Base-by-base conservation (phyloP, 805 yeast species). In the Pichia cabralensis region DNA sequence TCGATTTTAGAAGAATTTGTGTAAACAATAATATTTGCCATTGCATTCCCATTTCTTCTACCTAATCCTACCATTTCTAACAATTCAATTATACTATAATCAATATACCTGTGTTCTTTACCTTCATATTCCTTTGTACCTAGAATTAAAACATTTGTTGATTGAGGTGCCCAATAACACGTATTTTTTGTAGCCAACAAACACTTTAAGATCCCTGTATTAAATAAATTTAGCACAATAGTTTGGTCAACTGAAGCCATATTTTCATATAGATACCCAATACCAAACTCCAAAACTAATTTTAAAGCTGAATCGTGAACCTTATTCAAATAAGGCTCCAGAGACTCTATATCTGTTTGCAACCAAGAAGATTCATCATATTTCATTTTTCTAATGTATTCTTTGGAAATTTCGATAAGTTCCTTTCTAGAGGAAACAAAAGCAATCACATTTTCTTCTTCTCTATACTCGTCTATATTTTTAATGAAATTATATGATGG, bases 51-150 rank as follows among this genome's bases (percentile, higher is more conserved):
- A 3, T 40, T 45, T 3, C 44, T 40, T 32, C 57, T 49, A 0
- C 68, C 59, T 26, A 60, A 50, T 2, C 75, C 72, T 38, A 78
- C 57, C 84, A 82, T 80, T 44, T 79, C 89, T 31, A 74, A 48
- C 1, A 83, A 26, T 9, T 74, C 79, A 40, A 65, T 69, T 18
- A 83, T 64, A 1, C 84, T 62, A 49, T 84, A 88, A 51, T 79
- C 82, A 28, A 76, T 53, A 42, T 69, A 72, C 22, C 88, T 59
- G 45, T 77, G 83, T 44, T 82, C 95, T 32, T 65, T 69, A 1
- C 83, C 89, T 29, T 83, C 92, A 48, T 63, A 80, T 14, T 56
- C 62, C 46, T 74, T 78, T 0, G 96, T 85, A 10, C 94, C 83
- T 37, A 79, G 50, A 5, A 89, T 64, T 19, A 80, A 55, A 3